A percentile compares a stretch with the other conserved stretches of the same genome.
phyloP scores from a whole-genome alignment of 495 filamentous ascomycete genomes.

The Cairneyella variabilis region DNA sequence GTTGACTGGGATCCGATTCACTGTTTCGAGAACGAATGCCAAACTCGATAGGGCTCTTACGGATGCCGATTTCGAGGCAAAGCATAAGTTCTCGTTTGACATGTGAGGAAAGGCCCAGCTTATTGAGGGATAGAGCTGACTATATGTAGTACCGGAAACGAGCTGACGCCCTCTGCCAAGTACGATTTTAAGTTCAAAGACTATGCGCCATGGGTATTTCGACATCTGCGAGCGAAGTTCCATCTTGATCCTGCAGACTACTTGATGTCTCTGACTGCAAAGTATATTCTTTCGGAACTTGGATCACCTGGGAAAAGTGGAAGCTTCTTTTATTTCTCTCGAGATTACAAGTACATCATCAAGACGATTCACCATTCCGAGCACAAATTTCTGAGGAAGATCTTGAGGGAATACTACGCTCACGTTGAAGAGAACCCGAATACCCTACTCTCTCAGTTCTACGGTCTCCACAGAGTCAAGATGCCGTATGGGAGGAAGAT shows the following conservation, averaged over 20 bases:
- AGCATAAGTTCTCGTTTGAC: constrained; percentile 98
- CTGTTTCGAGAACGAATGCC: constrained; percentile 92
- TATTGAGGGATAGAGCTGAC: constrained; percentile 37
- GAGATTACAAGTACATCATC: constrained; percentile 99
- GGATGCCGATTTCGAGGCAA: constrained; percentile 84
- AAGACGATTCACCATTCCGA: constrained; percentile 98
- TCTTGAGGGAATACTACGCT: constrained; percentile 88
- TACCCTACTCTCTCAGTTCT: constrained; percentile 96
- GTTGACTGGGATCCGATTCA: constrained; percentile 97
- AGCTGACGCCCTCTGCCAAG: constrained; percentile 95
- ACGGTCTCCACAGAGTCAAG: constrained; percentile 95
- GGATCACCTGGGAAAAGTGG: constrained; percentile 98
- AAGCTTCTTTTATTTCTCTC: constrained; percentile 99
- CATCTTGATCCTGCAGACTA: constrained; percentile 94
- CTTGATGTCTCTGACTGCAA: constrained; percentile 95
- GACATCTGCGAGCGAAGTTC: constrained; percentile 85
- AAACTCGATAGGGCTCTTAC: constrained; percentile 89
- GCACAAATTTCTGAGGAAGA: constrained; percentile 90
- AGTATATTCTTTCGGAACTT: constrained; percentile 96
- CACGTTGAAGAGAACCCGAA: constrained; percentile 93
- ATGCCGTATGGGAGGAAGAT: constrained; percentile 98
- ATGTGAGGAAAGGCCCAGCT: constrained; percentile 49
- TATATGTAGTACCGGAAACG: constrained; percentile 70
- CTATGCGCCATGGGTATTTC: constrained; percentile 98
- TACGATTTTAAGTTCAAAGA: constrained; percentile 99